These are phyloP conservation scores for Shiraia sp. DNA, from an alignment of 2,329 filamentous ascomycete species.

Conservation along the genomic window DNA sequence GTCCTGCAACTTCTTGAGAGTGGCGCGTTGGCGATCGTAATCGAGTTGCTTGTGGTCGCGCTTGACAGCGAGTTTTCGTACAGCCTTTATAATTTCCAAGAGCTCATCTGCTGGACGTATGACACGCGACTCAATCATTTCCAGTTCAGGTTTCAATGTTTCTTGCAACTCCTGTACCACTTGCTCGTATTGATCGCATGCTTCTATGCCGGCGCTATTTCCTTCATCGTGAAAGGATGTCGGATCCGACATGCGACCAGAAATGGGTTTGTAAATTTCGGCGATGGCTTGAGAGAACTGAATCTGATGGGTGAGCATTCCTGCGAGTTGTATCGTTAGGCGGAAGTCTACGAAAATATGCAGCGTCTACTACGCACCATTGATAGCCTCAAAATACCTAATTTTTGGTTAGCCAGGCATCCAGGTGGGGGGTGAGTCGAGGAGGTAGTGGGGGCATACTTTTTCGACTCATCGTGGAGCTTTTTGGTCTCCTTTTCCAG, in stretches of 20 bases:
- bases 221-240: slow-evolving; percentile 79
- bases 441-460: slow-evolving; percentile 48
- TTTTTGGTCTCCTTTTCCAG: slow-evolving; percentile 95
- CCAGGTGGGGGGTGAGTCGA: not conserved
- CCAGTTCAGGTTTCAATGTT: slow-evolving; percentile 85
- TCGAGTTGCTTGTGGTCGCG: slow-evolving; percentile 97
- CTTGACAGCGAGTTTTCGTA: slow-evolving; percentile 85
- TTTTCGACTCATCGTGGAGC: slow-evolving; percentile 93
- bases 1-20: slow-evolving; percentile 91
- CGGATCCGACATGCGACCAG: slow-evolving; percentile 91
- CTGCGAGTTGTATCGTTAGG: slow-evolving; percentile 43
- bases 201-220: slow-evolving; percentile 89
- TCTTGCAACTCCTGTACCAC: slow-evolving; percentile 90
- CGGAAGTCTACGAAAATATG: not conserved
- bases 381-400: slow-evolving; percentile 91
- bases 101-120: slow-evolving; percentile 93
- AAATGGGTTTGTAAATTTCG: slow-evolving; percentile 98
- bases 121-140: slow-evolving; percentile 93
- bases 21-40: slow-evolving; percentile 82
- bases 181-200: slow-evolving; percentile 93
- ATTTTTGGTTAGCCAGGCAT: slow-evolving; percentile 23
- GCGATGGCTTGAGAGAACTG: slow-evolving; percentile 95
- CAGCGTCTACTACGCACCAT: slow-evolving; percentile 57
- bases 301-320: slow-evolving; percentile 96
- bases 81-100: slow-evolving; percentile 91